Conservation (phyloP, 495 filamentous ascomycete species). For the Xeromyces bisporus region DNA sequence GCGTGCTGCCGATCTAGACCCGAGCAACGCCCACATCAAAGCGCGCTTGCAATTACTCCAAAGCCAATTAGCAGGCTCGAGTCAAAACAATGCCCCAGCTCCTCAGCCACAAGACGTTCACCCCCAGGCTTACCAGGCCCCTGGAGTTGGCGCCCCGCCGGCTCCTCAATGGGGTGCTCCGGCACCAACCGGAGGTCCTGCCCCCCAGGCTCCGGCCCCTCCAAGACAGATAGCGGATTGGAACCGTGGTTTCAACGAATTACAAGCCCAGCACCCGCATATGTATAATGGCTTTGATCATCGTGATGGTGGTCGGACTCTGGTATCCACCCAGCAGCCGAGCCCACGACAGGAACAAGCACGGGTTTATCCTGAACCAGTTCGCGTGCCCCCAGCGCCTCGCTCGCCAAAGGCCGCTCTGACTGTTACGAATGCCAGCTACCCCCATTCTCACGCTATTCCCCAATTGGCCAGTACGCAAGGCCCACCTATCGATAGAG, state of each 20-base stretch:
- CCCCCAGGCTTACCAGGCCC: constrained; percentile 64
- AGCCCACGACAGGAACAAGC: constrained; percentile 54
- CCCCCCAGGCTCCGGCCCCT: constrained; percentile 46
- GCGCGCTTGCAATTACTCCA: constrained; percentile 74
- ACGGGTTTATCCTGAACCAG: constrained; percentile 57
- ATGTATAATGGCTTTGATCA: constrained; percentile 63
- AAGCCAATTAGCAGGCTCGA: constrained; percentile 55
- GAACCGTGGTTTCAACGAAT: constrained; percentile 61
- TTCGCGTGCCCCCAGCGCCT: constrained; percentile 39
- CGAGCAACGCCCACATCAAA: constrained; percentile 88
- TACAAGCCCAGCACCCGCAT: constrained; percentile 46
- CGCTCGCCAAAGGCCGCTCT: constrained; percentile 47
- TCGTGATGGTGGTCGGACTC: constrained; percentile 48
- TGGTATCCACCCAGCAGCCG: constrained; percentile 46
- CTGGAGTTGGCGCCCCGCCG: constrained; percentile 51
- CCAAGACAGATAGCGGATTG: constrained; percentile 45
- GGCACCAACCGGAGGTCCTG: constrained; percentile 43
- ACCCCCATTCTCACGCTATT: constrained; percentile 41
- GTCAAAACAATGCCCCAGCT: constrained; percentile 47
- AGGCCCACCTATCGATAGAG: constrained; percentile 32
- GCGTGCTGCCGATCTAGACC: constrained; percentile 85
- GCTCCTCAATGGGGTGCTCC: constrained; percentile 76
- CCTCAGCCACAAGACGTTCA: constrained; percentile 74
- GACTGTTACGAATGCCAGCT: constrained; percentile 36
- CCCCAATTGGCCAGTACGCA: constrained; percentile 44